phyloP scores from a whole-genome alignment of 352 stramenopile species.

The Paralagenidium karlingii region DNA sequence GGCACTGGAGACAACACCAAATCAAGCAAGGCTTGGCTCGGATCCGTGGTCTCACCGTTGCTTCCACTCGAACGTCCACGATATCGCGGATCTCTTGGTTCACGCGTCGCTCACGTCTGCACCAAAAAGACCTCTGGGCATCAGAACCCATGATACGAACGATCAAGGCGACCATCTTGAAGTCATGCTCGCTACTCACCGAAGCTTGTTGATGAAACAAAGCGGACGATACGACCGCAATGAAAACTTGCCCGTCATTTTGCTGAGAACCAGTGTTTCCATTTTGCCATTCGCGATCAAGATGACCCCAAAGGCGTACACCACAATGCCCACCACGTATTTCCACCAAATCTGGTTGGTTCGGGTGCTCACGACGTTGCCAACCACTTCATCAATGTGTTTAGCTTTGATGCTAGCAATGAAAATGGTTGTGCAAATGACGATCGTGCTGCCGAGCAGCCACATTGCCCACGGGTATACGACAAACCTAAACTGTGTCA shows the following conservation, averaged over 20 bases:
- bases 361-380: background rate
- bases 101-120: constrained; percentile 18
- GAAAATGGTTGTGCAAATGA: constrained; percentile 42
- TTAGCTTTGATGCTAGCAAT: constrained; percentile 31
- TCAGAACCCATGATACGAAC: too few species aligned
- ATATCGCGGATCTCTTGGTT: constrained; percentile 42
- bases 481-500: constrained; percentile 27
- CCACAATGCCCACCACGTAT: constrained; percentile 37
- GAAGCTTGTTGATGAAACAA: constrained; percentile 19
- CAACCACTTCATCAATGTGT: constrained; percentile 2
- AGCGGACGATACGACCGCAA: constrained; percentile 40
- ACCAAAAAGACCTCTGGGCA: too few species aligned
- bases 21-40: too few species aligned
- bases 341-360: constrained; percentile 38
- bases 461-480: constrained; percentile 50
- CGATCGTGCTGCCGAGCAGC: constrained; percentile 30
- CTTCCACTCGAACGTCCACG: constrained; percentile 45
- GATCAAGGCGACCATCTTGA: too few species aligned
- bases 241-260: constrained; percentile 16
- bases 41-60: too few species aligned
- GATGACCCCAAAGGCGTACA: constrained; percentile 27
- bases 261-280: constrained; percentile 48
- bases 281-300: constrained; percentile 40
- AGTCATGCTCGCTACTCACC: too few species aligned
- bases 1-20: too few species aligned